phyloP scores from a whole-genome alignment of 768 basidiomycete species.

The Amanita exitialis region DNA sequence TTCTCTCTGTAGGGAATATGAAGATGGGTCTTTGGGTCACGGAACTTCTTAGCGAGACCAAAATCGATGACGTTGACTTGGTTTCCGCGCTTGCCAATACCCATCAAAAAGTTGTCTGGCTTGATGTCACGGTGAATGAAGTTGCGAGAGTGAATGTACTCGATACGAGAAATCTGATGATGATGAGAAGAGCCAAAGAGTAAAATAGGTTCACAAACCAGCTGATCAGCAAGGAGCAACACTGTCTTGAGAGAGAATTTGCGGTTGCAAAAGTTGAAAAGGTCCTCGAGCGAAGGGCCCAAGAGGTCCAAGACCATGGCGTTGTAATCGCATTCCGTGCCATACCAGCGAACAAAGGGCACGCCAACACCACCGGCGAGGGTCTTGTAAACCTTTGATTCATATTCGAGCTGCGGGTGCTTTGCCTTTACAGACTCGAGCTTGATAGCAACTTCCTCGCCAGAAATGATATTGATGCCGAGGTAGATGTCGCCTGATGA shows the following conservation, averaged over 20 bases:
- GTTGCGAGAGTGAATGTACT: slow-evolving; percentile 99
- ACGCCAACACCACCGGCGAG: slow-evolving; percentile 98
- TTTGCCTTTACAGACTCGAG: slow-evolving; percentile 99
- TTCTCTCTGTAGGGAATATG: slow-evolving; percentile 99
- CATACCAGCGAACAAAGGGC: slow-evolving; percentile 94
- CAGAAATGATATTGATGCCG: slow-evolving; percentile 99
- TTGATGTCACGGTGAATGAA: slow-evolving; percentile 98
- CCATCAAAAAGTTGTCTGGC: slow-evolving; percentile 99
- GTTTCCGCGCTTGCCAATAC: slow-evolving; percentile 98
- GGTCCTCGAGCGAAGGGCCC: slow-evolving; percentile 83
- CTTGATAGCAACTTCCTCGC: slow-evolving; percentile 99
- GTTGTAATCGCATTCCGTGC: slow-evolving; percentile 97
- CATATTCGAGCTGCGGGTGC: slow-evolving; percentile 99
- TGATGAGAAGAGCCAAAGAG: slow-evolving; percentile 15
- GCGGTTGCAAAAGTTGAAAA: slow-evolving; percentile 95
- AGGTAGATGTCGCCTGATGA: slow-evolving; percentile 91
- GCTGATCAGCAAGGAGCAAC: slow-evolving; percentile 90
- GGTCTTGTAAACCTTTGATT: slow-evolving; percentile 94
- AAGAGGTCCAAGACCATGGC: slow-evolving; percentile 99
- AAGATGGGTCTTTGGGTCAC: slow-evolving; percentile 98
- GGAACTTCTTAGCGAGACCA: slow-evolving; percentile 98
- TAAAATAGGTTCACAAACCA: slow-evolving; percentile 43
- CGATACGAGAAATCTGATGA: slow-evolving; percentile 88
- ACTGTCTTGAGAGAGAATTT: slow-evolving; percentile 98
- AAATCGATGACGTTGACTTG: slow-evolving; percentile 99